phyloP scores from a whole-genome alignment of 1,284 basidiomycete genomes.

The Ceratobasidium theobromae region DNA sequence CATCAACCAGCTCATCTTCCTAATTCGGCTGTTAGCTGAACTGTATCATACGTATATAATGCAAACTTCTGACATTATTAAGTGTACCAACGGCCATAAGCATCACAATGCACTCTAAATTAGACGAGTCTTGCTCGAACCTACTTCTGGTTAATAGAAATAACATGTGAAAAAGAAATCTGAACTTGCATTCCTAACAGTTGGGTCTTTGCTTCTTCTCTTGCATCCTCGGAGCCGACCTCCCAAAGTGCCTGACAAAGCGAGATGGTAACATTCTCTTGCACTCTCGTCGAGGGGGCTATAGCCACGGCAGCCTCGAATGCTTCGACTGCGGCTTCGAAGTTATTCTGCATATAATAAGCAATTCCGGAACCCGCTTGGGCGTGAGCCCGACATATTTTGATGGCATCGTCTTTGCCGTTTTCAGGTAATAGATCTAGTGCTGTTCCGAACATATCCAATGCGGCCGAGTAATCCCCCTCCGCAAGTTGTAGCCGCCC shows the following conservation, averaged over 20 bases:
- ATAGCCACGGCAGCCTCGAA: conserved; percentile 69
- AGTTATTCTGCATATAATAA: conserved; percentile 62
- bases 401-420: conserved; percentile 43
- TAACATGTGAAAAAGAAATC: conserved; percentile 25
- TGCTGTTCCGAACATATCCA: conserved; percentile 72
- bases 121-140: conserved; percentile 67
- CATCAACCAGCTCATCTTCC: conserved; percentile 82
- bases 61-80: conserved; percentile 45
- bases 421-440: conserved; percentile 67
- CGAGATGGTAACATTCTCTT: conserved; percentile 72
- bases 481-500: conserved; percentile 73
- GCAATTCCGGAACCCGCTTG: conserved; percentile 72
- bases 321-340: conserved; percentile 62
- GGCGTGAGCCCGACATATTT: conserved; percentile 56
- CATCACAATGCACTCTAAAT: conserved; percentile 75
- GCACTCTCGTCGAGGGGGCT: conserved; percentile 50
- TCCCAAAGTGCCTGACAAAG: conserved; percentile 83
- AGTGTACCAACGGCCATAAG: conserved; percentile 86
- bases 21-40: conserved; percentile 38
- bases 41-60: not conserved
- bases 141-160: conserved; percentile 44
- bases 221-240: conserved; percentile 69
- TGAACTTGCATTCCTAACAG: conserved; percentile 77
- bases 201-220: conserved; percentile 75
- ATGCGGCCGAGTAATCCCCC: conserved; percentile 59